phyloP scores from a whole-genome alignment of 73 alveolate genomes.

The Paramecium sonneborni region DNA sequence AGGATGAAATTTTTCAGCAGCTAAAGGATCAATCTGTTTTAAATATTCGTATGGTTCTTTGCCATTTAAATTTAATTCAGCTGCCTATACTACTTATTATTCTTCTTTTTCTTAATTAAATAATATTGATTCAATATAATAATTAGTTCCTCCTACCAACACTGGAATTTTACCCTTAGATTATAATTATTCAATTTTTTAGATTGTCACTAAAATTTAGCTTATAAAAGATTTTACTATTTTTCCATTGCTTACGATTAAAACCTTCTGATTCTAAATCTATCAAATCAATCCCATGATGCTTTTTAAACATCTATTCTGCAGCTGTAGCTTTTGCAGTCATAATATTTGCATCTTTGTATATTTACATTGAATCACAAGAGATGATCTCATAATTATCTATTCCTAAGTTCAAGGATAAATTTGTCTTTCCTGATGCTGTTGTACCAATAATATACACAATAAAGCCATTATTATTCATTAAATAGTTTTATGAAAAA shows the following conservation, averaged over 20 bases:
- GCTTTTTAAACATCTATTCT: slow-evolving; percentile 65
- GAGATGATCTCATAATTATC: slow-evolving; percentile 78
- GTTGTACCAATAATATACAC: slow-evolving; percentile 84
- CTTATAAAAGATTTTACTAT: not conserved
- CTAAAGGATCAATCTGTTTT: slow-evolving; percentile 69
- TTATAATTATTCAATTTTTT: slow-evolving; percentile 59
- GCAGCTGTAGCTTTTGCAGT: slow-evolving; percentile 86
- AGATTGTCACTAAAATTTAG: slow-evolving; percentile 9
- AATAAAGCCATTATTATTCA: not conserved
- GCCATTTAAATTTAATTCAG: slow-evolving; percentile 38
- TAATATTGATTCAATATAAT: slow-evolving; percentile 80
- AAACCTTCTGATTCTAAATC: slow-evolving; percentile 65
- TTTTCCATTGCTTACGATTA: slow-evolving; percentile 66
- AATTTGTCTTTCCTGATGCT: slow-evolving; percentile 88
- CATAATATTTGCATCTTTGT: slow-evolving; percentile 79
- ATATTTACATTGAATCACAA: slow-evolving; percentile 86
- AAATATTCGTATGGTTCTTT: slow-evolving; percentile 50
- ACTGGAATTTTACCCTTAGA: slow-evolving; percentile 61
- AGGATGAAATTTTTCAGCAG: slow-evolving; percentile 67
- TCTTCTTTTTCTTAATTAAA: slow-evolving; percentile 64
- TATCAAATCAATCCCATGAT: slow-evolving; percentile 77
- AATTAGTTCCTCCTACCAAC: slow-evolving; percentile 87
- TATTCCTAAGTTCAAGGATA: slow-evolving; percentile 79
- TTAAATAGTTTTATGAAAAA: not conserved
- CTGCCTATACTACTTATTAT: not conserved